These are phyloP conservation scores for Tulasnella sp. DNA, from an alignment of 768 basidiomycete species.

Conservation along the genomic window DNA sequence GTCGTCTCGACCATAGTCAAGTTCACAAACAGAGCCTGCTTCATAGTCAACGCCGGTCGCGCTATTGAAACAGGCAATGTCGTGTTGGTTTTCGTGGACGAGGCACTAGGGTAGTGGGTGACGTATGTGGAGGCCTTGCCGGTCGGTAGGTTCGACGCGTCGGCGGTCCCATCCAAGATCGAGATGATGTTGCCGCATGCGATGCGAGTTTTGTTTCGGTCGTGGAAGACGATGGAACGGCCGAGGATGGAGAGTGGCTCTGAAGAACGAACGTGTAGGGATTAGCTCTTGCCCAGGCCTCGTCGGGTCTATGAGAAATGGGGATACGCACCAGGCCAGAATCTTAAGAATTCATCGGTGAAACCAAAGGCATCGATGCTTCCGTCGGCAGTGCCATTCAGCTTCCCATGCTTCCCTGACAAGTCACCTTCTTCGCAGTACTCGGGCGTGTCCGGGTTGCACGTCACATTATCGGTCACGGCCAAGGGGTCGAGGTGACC, in stretches of 20 bases:
- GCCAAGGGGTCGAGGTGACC: conserved; percentile 13
- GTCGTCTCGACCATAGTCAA: neutral
- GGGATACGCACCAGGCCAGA: conserved; percentile 8
- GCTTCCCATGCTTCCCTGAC: conserved; percentile 7
- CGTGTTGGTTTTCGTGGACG: neutral
- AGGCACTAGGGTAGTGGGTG: neutral
- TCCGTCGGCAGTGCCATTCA: neutral
- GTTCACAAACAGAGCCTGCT: neutral
- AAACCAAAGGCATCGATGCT: neutral
- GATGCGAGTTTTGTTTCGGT: conserved; percentile 10
- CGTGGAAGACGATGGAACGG: conserved; percentile 11
- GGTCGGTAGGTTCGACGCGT: neutral
- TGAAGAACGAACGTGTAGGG: neutral
- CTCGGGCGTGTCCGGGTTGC: neutral
- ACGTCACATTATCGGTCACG: neutral
- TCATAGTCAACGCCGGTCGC: neutral
- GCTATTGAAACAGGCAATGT: neutral
- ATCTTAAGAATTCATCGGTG: neutral
- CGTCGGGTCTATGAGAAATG: neutral
- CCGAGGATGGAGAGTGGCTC: conserved; percentile 17
- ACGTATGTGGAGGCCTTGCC: neutral
- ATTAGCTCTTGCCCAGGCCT: neutral
- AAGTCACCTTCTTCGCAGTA: conserved; percentile 10
- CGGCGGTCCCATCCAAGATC: conserved; percentile 6
- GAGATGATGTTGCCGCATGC: conserved; percentile 19